Conservation (phyloP, 768 basidiomycete genomes). For the Macrolepiota fuliginosa region DNA sequence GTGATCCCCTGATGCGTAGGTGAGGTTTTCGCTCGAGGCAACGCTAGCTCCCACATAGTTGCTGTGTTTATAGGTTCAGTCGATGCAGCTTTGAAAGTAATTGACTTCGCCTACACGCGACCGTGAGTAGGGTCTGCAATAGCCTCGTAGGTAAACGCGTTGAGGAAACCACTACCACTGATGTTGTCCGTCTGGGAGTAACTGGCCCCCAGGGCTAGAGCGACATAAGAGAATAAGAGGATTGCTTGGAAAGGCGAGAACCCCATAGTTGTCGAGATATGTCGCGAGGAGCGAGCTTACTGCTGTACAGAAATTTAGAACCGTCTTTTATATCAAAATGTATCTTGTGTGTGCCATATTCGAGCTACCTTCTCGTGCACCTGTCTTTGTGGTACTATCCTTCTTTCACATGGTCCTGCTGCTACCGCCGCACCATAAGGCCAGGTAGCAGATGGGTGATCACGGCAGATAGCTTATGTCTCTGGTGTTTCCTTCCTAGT, state of each 20-base stretch:
- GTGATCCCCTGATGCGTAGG: slow-evolving; percentile 47
- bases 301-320: not conserved
- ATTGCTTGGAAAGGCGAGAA: slow-evolving; percentile 15
- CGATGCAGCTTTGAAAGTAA: not conserved
- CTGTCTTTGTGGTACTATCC: no score
- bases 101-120: slow-evolving; percentile 45
- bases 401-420: not conserved
- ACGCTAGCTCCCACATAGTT: slow-evolving; percentile 46
- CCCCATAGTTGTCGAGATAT: not conserved
- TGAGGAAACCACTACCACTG: slow-evolving; percentile 45
- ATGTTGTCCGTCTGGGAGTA: slow-evolving; percentile 47
- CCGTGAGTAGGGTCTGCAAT: slow-evolving; percentile 65
- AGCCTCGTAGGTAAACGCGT: slow-evolving; percentile 45
- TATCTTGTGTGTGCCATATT: not conserved
- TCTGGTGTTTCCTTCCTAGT: not conserved
- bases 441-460: slow-evolving; percentile 1
- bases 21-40: slow-evolving; percentile 53
- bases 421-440: not conserved
- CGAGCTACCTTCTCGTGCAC: not conserved
- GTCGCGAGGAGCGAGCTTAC: not conserved
- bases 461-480: not conserved
- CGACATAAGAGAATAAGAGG: slow-evolving; percentile 15
- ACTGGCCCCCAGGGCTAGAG: slow-evolving; percentile 35
- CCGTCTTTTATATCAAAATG: not conserved
- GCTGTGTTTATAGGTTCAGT: slow-evolving; percentile 19